Base-by-base conservation (phyloP, 1,284 basidiomycete species). In the Cutaneotrichosporon sp. region DNA sequence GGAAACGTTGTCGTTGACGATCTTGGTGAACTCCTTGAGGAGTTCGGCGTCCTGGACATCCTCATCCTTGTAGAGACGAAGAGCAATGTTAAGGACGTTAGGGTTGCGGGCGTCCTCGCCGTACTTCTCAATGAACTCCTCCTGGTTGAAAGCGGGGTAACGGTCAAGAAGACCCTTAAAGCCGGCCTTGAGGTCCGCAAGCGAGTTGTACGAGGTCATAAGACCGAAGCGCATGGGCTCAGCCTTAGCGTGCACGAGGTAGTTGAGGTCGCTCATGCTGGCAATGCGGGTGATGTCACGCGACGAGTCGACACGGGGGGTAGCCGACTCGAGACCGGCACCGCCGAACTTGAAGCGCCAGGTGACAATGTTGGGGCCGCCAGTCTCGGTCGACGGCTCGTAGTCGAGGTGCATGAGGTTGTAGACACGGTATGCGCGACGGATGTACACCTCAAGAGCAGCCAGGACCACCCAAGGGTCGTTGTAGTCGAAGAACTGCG, bases 381-480 rank as follows among this genome's bases (percentile, higher is more conserved):
- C 87, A 22, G 85, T 87, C 61, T 90, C 86, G 61, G 91, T 87
- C 9, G 88, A 90, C 66, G 90, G 88, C 67, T 94, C 90, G 69
- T 94, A 94, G 74, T 97, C 93, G 61, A 98, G 82, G 39, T 89
- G 88, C 53, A 96, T 79, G 43, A 98, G 77, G 42, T 85, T 88
- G 78, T 99, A 99, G 14, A 92, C 93, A 63, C 89, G 86, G 78
- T 99, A 99, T 8, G 91, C 92, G 45, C 71, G 70, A 54, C 93
- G 85, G 51, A 98, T 84, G 72, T 98, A 98, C 32, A 96, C 92
- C 75, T 97, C 93, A 51, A 97, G 84, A 9, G 96, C 86, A 67
- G 94, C 96, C 42, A 96, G 82, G 24, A 85, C 83, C 57, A 97
- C 83, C 80, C 86, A 86, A 45, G 85, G 81, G 65, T 97, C 90